Percentiles rank a stretch among this genome's conserved stretches.
Conservation (phyloP, 441 rosid species). For the Arabidopsis hybrid region DNA sequence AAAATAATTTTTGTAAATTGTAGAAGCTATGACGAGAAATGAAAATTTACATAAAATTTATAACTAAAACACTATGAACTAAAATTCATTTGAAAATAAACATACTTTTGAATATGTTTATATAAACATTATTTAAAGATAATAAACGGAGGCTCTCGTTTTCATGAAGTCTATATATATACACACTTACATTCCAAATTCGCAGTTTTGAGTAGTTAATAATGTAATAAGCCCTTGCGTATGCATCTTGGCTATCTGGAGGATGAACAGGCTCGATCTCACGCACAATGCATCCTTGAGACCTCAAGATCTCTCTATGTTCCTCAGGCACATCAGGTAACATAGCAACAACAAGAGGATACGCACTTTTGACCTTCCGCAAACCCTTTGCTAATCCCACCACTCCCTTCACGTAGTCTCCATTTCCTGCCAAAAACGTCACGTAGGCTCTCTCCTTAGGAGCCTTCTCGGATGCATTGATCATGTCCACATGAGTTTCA, state of each 20-base stretch:
- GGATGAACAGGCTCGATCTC: conserved; percentile 72
- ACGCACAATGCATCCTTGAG: conserved; percentile 57
- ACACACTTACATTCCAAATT: conserved; percentile 68
- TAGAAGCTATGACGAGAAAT: not conserved
- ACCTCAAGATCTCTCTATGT: conserved; percentile 54
- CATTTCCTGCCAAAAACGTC: conserved; percentile 50
- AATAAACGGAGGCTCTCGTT: no score
- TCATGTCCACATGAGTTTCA: conserved; percentile 33
- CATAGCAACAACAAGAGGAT: conserved; percentile 42
- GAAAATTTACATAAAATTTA: not conserved
- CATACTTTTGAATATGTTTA: no score
- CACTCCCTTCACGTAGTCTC: conserved; percentile 54
- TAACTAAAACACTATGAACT: no score
- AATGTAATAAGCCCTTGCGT: conserved; percentile 75
- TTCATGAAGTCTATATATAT: not conserved
- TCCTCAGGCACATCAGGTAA: conserved; percentile 33
- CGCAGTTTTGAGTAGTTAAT: conserved; percentile 82
- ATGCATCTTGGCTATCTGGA: conserved; percentile 57
- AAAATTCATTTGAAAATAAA: no score
- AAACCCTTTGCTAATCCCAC: conserved; percentile 40
- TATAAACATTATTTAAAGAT: no score
- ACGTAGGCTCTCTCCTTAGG: conserved; percentile 45
- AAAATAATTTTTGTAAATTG: not conserved
- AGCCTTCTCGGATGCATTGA: conserved; percentile 40
- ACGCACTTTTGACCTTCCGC: conserved; percentile 42